Evolutionary conservation across 257 asterid species (phyloP).

Genomic region (Solanum appendiculatum): DNA sequence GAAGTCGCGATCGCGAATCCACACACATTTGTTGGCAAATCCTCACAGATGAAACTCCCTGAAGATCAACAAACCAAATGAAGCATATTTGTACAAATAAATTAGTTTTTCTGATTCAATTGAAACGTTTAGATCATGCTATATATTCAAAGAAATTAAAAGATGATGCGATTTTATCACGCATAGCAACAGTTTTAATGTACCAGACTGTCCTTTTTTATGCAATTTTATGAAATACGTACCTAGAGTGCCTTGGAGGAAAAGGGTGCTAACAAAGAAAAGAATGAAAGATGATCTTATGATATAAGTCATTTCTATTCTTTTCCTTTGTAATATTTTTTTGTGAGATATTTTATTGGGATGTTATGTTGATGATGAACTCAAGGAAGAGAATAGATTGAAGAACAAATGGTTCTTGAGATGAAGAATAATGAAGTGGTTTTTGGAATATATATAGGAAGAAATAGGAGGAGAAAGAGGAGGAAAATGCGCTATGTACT

Average conservation of each 20-base stretch:
- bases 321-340: background rate
- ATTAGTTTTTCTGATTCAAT: background rate
- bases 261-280: constrained; percentile 24
- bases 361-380: background rate
- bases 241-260: constrained; percentile 39
- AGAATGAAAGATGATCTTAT: background rate
- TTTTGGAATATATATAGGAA: background rate
- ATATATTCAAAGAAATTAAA: background rate
- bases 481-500: background rate
- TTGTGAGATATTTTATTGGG: background rate
- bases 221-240: background rate
- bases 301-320: background rate
- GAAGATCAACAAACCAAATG: background rate
- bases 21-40: constrained; percentile 39
- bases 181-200: too few relatives aligned
- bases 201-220: too few relatives aligned
- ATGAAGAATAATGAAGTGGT: background rate
- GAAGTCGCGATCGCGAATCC: constrained; percentile 52
- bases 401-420: background rate
- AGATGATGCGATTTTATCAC: too few relatives aligned
- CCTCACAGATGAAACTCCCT: constrained; percentile 65
- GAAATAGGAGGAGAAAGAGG: background rate
- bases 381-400: background rate
- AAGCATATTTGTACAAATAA: background rate
- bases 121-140: background rate